phyloP scores from a whole-genome alignment of 2,329 filamentous ascomycete species.

The Pezicula radicicola region DNA sequence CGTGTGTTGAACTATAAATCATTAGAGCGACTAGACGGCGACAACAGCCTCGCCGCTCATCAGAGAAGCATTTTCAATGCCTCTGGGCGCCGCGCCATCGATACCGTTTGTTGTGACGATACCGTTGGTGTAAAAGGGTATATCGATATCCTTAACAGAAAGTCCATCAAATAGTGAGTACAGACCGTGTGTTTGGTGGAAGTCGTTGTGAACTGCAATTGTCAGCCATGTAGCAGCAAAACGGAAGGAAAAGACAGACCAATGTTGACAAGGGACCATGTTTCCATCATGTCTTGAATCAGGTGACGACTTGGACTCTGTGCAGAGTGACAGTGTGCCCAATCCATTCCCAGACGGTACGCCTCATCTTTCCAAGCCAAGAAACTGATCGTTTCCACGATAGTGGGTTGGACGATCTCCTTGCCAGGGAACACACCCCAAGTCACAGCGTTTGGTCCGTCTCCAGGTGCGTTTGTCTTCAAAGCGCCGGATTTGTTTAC shows the following conservation, averaged over 20 bases:
- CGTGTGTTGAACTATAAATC: conserved; percentile 30
- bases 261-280: conserved; percentile 94
- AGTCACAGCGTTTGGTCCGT: conserved; percentile 95
- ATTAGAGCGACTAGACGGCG: conserved; percentile 8
- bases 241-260: conserved; percentile 50
- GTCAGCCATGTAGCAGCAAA: conserved; percentile 17
- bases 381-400: conserved; percentile 97
- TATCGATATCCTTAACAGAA: conserved; percentile 61
- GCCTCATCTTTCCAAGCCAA: conserved; percentile 98
- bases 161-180: conserved; percentile 85
- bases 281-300: conserved; percentile 80
- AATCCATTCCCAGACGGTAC: conserved; percentile 86
- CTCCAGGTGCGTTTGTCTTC: conserved; percentile 78
- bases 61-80: conserved; percentile 13
- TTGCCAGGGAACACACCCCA: conserved; percentile 99
- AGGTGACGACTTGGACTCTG: conserved; percentile 73
- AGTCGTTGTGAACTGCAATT: conserved; percentile 88
- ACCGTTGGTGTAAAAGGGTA: conserved; percentile 22
- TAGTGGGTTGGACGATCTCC: conserved; percentile 99
- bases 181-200: conserved; percentile 78
- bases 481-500: conserved; percentile 81
- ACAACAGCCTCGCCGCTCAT: conserved; percentile 14
- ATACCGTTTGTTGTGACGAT: conserved; percentile 6
- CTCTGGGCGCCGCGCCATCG: conserved; percentile 8
- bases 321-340: conserved; percentile 85